These are phyloP conservation scores for Mariannaea sp. DNA, from an alignment of 2,329 filamentous ascomycete genomes.

Conservation along the genomic window DNA sequence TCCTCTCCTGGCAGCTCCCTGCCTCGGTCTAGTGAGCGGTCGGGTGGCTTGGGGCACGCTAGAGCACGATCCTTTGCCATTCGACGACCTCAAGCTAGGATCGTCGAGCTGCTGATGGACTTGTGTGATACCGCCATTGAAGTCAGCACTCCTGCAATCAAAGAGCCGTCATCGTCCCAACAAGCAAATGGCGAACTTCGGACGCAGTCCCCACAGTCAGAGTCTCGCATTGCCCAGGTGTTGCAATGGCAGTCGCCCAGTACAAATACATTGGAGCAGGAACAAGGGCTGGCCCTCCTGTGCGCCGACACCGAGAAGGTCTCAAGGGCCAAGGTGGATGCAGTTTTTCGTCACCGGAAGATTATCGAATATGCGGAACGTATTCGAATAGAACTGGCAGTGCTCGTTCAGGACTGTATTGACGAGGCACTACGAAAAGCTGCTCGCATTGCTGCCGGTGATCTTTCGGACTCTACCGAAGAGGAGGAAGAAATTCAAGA, in stretches of 20 bases:
- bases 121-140: slow-evolving; percentile 95
- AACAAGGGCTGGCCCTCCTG: slow-evolving; percentile 85
- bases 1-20: slow-evolving; percentile 75
- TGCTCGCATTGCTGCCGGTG: slow-evolving; percentile 81
- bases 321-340: slow-evolving; percentile 87
- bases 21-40: slow-evolving; percentile 72
- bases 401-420: slow-evolving; percentile 94
- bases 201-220: slow-evolving; percentile 93
- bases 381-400: slow-evolving; percentile 90
- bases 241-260: slow-evolving; percentile 96
- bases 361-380: slow-evolving; percentile 97
- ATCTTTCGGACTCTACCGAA: slow-evolving; percentile 77
- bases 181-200: slow-evolving; percentile 73
- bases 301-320: slow-evolving; percentile 87
- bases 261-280: slow-evolving; percentile 87
- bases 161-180: slow-evolving; percentile 73
- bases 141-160: slow-evolving; percentile 91
- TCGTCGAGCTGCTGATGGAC: slow-evolving; percentile 93
- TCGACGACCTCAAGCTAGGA: slow-evolving; percentile 84
- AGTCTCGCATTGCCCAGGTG: slow-evolving; percentile 92
- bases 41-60: slow-evolving; percentile 77
- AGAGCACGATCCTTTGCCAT: slow-evolving; percentile 89
- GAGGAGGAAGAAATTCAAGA: slow-evolving; percentile 54
- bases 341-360: slow-evolving; percentile 85
- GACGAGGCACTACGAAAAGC: slow-evolving; percentile 90